phyloP scores from a whole-genome alignment of 2,329 filamentous ascomycete species.

The Graphium sp. region DNA sequence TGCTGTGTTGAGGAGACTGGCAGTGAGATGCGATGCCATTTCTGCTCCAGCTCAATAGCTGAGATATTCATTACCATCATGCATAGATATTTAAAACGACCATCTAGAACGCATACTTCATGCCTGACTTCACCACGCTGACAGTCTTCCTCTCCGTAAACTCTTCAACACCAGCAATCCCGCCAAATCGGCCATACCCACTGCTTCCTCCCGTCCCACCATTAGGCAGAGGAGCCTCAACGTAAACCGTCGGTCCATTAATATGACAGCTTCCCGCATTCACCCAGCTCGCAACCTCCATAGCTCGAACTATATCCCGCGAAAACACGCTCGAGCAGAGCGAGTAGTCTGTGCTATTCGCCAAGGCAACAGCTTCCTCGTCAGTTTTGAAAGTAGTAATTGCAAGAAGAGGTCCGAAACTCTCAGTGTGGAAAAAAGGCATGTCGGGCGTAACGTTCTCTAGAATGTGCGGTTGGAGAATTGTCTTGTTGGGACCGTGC shows the following conservation, averaged over 20 bases:
- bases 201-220: constrained; percentile 22
- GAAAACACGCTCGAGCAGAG: constrained; percentile 50
- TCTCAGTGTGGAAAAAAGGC: constrained; percentile 49
- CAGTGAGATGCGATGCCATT: no score
- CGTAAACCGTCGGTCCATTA: constrained; percentile 24
- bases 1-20: no score
- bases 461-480: constrained; percentile 41
- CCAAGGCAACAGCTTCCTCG: constrained; percentile 46
- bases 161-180: constrained; percentile 15
- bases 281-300: constrained; percentile 32
- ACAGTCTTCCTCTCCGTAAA: constrained; percentile 19
- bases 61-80: no score
- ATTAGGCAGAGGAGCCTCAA: constrained; percentile 22
- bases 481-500: constrained; percentile 19
- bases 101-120: constrained; percentile 10
- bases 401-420: constrained; percentile 48
- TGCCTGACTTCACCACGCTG: constrained; percentile 11
- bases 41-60: no score
- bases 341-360: constrained; percentile 56
- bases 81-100: no score
- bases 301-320: constrained; percentile 32
- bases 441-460: constrained; percentile 44
- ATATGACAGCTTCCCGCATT: constrained; percentile 35
- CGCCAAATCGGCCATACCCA: constrained; percentile 23
- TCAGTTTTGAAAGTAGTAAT: constrained; percentile 39